phyloP scores from a whole-genome alignment of 2,329 filamentous ascomycete genomes.

The Fusarium oligoseptatum region DNA sequence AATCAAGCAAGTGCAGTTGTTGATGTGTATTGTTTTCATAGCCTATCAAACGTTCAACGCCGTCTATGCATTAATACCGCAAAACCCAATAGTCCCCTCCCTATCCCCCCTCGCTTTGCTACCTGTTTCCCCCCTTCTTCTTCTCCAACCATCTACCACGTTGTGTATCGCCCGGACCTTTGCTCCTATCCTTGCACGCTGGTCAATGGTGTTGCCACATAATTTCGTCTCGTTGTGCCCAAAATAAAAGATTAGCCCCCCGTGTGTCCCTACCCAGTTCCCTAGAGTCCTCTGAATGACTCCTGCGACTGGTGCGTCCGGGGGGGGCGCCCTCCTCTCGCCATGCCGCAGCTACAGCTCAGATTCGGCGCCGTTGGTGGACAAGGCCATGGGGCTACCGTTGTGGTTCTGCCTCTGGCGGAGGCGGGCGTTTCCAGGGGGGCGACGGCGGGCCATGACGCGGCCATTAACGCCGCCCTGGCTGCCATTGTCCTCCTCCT shows the following conservation, averaged over 20 bases:
- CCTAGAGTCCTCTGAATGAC: not conserved
- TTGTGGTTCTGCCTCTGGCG: conserved; percentile 63
- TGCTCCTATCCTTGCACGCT: not conserved
- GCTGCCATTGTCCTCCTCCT: conserved; percentile 66
- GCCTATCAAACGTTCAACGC: conserved; percentile 50
- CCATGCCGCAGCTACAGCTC: conserved; percentile 59
- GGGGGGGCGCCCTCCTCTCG: conserved; percentile 2
- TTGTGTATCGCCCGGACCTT: conserved; percentile 6
- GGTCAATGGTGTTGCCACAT: conserved; percentile 17
- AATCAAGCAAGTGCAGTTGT: conserved; percentile 12
- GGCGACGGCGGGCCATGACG: conserved; percentile 58
- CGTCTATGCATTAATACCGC: conserved; percentile 51
- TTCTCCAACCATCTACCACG: conserved; percentile 23
- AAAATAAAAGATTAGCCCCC: not conserved
- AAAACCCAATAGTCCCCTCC: conserved; percentile 36
- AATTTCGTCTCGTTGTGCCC: conserved; percentile 9
- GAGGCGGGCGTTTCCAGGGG: conserved; percentile 57
- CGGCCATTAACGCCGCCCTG: conserved; percentile 57
- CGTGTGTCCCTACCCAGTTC: not conserved
- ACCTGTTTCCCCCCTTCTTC: conserved; percentile 10
- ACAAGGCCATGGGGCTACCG: conserved; percentile 69
- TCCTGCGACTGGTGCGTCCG: not conserved
- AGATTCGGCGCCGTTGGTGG: conserved; percentile 69
- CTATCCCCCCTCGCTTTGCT: conserved; percentile 1
- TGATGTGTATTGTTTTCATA: conserved; percentile 42